Conservation (phyloP, 768 basidiomycete genomes). For the Boletus eberwhitei region DNA sequence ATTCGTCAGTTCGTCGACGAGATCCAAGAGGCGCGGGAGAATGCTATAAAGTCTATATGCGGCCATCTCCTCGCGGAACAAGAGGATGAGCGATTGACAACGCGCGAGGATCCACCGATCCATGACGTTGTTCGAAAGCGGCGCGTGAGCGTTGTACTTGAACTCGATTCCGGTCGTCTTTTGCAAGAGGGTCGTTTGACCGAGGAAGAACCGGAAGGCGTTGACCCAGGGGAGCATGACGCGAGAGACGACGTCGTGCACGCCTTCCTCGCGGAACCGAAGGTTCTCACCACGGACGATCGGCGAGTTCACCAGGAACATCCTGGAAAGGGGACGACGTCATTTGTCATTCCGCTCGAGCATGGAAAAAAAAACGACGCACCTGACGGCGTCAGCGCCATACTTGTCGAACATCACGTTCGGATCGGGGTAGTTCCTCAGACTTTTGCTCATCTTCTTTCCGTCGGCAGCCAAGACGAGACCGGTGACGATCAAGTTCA, state of each 20-base stretch:
- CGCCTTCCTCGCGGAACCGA: constrained; percentile 96
- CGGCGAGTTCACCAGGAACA: constrained; percentile 99
- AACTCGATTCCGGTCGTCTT: constrained; percentile 77
- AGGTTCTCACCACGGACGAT: constrained; percentile 97
- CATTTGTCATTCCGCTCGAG: background rate
- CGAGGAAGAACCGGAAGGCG: constrained; percentile 98
- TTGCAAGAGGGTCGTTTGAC: constrained; percentile 85
- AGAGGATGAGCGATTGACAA: constrained; percentile 93
- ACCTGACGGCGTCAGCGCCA: constrained; percentile 95
- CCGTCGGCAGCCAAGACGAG: constrained; percentile 95
- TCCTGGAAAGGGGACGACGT: no score
- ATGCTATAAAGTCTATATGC: constrained; percentile 97
- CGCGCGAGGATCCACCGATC: constrained; percentile 97
- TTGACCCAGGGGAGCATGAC: constrained; percentile 98
- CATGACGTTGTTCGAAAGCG: constrained; percentile 90
- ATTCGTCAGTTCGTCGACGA: constrained; percentile 95
- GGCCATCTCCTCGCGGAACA: constrained; percentile 93
- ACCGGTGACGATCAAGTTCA: constrained; percentile 95
- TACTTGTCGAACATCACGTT: constrained; percentile 85
- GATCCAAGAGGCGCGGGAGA: constrained; percentile 88
- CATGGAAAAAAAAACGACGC: constrained; percentile 5
- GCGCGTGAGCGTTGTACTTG: constrained; percentile 82
- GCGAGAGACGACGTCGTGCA: constrained; percentile 93
- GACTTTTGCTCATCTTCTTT: constrained; percentile 99
- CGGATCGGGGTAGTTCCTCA: constrained; percentile 96